Evolutionary conservation across 306 rosid species (phyloP), one percentile per base, ranked within the genome.

Genomic region (Cucurbita maxima): DNA sequence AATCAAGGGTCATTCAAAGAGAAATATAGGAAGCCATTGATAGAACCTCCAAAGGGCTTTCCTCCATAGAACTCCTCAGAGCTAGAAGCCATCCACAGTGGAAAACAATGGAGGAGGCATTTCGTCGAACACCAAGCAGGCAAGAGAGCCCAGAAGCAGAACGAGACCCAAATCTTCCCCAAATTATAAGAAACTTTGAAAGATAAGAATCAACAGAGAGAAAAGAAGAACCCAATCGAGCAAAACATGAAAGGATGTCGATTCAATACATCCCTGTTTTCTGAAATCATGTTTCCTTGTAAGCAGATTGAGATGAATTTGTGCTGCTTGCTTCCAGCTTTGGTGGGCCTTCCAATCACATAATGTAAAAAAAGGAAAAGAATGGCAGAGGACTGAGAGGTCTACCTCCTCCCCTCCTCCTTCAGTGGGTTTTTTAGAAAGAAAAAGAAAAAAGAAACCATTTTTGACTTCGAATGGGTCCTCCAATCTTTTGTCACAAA

Each of bases 381-480:
- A 71, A 19, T 52, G 51, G 75, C 34, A 71, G 84, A 20, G 57
- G 43, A 34, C 48, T 75, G 83, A 69, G 74, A 71, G 75, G 16
- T 79, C 72, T 79, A 85, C 85, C 34, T 3, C 34, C 34, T 30
- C 34, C 34, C 2, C 34, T 30, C 25, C 72, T 41, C 36, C 52
- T 22, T 48, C 74, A 69, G 9, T 48, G 72, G 52, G 44, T 13
- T 12, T 25, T 14, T 68, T 10, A 43, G 9, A 63, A 36, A 11
- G 16, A 34, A 12, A 57, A 80, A 79, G 69, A 63, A 44, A 15
- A 37, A 41, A 10, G 45, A 80, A 78, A 73, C 1, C 3, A 72
- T 82, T 76, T 79, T 79, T 73, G 76, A 76, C 44, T 72, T 78
- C 44, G 61, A 81, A 67, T 82, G 88, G 94, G 88, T 74, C 88